Percentiles rank a stretch among this genome's conserved stretches.
These are phyloP conservation scores for Cutaneotrichosporon arboriforme DNA, from an alignment of 1,284 basidiomycete genomes.

Conservation along the genomic window DNA sequence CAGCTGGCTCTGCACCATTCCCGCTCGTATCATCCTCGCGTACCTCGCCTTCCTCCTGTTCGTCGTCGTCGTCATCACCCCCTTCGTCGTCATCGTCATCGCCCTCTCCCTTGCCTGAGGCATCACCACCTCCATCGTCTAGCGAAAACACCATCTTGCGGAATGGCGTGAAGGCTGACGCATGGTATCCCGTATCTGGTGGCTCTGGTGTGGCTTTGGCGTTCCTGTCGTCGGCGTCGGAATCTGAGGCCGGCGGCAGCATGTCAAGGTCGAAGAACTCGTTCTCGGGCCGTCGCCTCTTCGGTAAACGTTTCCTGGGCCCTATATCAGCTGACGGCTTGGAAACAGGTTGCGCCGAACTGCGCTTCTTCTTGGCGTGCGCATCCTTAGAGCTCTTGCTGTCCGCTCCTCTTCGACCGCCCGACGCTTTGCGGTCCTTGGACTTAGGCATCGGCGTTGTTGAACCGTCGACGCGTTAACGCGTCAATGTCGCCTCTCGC, in stretches of 20 bases:
- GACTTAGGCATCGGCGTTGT: too few species aligned
- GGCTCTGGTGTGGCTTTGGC: not conserved
- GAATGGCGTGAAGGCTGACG: not conserved
- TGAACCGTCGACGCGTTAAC: too few species aligned
- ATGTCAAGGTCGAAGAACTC: not conserved
- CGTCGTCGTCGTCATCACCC: not conserved
- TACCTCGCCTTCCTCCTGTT: not conserved
- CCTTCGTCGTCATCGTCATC: not conserved
- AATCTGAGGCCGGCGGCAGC: not conserved
- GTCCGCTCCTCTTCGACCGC: too few species aligned
- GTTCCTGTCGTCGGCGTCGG: not conserved
- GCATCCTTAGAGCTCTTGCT: too few species aligned
- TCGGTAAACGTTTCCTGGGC: not conserved
- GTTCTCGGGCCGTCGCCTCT: not conserved
- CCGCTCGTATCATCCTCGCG: not conserved
- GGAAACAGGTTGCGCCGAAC: too few species aligned
- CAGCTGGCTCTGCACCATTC: too few species aligned
- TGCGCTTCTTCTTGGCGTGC: too few species aligned
- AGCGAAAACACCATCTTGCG: not conserved
- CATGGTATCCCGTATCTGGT: not conserved
- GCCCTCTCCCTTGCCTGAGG: too few species aligned
- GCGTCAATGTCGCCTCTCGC: too few species aligned
- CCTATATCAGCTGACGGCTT: too few species aligned
- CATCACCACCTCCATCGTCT: too few species aligned
- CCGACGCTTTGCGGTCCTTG: too few species aligned